Percentiles rank a stretch among this genome's conserved stretches.
Evolutionary conservation across 2,329 filamentous ascomycete species (phyloP).

Genomic region (Penicillium frequentans): DNA sequence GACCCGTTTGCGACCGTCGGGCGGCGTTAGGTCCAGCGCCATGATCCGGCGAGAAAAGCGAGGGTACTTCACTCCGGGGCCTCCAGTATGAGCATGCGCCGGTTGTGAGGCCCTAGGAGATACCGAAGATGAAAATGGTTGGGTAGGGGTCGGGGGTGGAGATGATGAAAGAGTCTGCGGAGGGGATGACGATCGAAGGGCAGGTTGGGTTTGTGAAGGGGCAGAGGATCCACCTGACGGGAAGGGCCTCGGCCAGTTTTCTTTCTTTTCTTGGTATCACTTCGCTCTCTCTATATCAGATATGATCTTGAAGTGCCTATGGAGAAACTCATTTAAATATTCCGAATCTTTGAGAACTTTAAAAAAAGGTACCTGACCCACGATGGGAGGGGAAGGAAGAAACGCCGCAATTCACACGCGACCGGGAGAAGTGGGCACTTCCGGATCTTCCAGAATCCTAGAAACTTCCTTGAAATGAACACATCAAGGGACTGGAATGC

Average conservation of each 20-base stretch:
- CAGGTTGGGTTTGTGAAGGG: slow-evolving; percentile 11
- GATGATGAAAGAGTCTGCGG: slow-evolving; percentile 28
- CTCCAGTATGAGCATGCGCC: slow-evolving; percentile 35
- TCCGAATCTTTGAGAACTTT: neutral
- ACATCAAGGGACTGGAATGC: neutral
- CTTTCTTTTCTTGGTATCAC: neutral
- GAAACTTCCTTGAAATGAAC: neutral
- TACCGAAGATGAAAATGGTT: slow-evolving; percentile 10
- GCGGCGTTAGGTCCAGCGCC: slow-evolving; percentile 49
- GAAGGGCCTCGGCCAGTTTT: slow-evolving; percentile 18
- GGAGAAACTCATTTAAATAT: neutral
- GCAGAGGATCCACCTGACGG: slow-evolving; percentile 11
- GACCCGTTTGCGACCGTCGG: slow-evolving; percentile 65
- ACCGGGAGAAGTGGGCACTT: slow-evolving; percentile 13
- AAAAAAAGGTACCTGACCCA: neutral
- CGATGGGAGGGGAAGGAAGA: neutral
- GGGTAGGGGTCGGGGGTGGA: slow-evolving; percentile 17
- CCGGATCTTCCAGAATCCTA: neutral
- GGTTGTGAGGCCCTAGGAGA: slow-evolving; percentile 29
- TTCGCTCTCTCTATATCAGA: neutral
- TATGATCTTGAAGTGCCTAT: neutral
- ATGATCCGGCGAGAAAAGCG: slow-evolving; percentile 40
- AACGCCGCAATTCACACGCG: slow-evolving; percentile 14
- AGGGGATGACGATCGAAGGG: slow-evolving; percentile 24
- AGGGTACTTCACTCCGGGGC: slow-evolving; percentile 40